Evolutionary conservation across 495 filamentous ascomycete species (phyloP), one percentile per base, ranked within the genome.

Genomic region (Podospora pseudoanserina): DNA sequence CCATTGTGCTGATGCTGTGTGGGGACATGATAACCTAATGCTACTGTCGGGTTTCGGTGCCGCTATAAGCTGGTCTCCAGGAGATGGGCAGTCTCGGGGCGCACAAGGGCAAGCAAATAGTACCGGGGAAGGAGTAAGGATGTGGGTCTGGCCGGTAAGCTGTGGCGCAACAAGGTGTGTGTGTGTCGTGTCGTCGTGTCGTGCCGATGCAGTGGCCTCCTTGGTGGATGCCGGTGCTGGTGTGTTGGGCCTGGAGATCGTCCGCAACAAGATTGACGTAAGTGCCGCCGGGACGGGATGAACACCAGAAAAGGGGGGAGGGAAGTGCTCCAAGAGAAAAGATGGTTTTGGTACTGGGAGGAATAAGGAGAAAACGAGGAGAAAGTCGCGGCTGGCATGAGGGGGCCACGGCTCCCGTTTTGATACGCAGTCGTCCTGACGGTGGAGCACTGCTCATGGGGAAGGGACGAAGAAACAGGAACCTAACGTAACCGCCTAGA

Each of bases 1-100:
- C 72, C 71, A 70, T 72, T 1, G 60, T 62, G 68, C 70, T 53
- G 32, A 61, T 67, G 69, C 73, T 69, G 74, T 76, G 75, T 65
- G 70, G 74, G 60, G 71, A 75, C 71, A 76, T 75, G 66, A 54
- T 64, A 65, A 23, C 23, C 23, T 23, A 63, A 55, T 39, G 44
- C 60, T 53, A 60, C 23, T 57, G 20, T 65, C 0, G 20, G 15
- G 7, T 20, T 27, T 18, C 55, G 55, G 18, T 58, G n/a, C 55
- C 55, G n/a, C 55, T 58, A 26, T 58, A 20, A 58, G n/a, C 6
- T 19, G 55, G 55, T 58, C 7, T 58, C n/a, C 11, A 58, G 23
- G n/a, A n/a, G 55, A 58, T 20, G n/a, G n/a, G 55, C 1, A 20
- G 55, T 49, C 39, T 49, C 39, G 39, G 15, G 39, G 39, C 39